Evolutionary conservation across 106 monocot species (phyloP).

Genomic region (Chionographis japonica): DNA sequence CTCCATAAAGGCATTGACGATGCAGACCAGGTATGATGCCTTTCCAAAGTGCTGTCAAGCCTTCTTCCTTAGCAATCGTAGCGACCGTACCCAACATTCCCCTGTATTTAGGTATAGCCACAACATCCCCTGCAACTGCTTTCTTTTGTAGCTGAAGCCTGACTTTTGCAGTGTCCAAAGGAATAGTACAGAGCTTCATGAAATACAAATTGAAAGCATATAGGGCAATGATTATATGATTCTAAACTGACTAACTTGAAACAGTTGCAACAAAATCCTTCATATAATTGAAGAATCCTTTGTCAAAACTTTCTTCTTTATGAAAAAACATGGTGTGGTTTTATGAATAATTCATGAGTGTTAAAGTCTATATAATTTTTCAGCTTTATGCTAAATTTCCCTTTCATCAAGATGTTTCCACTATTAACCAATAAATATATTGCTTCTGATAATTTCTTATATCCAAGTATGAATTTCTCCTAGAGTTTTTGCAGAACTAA

Average conservation of each 20-base stretch:
- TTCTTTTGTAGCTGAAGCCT: constrained; percentile 96
- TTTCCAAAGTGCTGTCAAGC: constrained; percentile 83
- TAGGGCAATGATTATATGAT: background rate
- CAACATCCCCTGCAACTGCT: constrained; percentile 18
- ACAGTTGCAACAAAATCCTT: no score
- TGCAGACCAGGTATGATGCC: constrained; percentile 94
- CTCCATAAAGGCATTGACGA: constrained; percentile 87
- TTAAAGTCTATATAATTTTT: no score
- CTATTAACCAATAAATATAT: no score
- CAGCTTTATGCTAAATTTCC: no score
- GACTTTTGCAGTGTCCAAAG: constrained; percentile 95
- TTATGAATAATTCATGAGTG: no score
- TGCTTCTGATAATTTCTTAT: no score
- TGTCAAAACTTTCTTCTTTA: no score
- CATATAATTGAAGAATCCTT: no score
- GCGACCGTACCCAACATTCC: constrained; percentile 89
- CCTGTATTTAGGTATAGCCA: constrained; percentile 59
- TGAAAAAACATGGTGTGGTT: no score
- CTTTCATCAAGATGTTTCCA: no score
- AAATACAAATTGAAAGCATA: background rate
- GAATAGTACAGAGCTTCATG: constrained; percentile 81
- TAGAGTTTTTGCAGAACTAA: no score
- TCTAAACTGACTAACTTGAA: background rate
- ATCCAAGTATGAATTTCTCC: no score
- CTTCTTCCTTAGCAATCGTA: constrained; percentile 94